Evolutionary conservation across 208 protist species (phyloP), one percentile per base, ranked within the genome.

Genomic region (Herpetomonas samuelpessoai): DNA sequence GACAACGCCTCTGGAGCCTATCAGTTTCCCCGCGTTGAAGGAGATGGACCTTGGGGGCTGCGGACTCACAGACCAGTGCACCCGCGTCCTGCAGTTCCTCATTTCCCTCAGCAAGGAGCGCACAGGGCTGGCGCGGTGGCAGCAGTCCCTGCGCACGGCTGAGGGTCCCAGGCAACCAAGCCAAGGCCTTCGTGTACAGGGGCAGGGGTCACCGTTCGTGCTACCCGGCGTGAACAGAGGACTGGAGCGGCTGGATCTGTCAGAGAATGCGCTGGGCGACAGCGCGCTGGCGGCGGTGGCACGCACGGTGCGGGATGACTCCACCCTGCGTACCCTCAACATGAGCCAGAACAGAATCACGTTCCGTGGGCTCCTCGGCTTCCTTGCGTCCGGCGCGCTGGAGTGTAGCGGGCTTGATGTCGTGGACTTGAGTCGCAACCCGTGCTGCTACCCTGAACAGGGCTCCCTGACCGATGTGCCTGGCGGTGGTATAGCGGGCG

Each of bases 1-100:
- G 19, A 56, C 57, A 22, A 48, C 48, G 0, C 3, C 24, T 3
- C 26, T 25, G 1, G n/a, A 22, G 19, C 25, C 45, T 9, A 27
- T 21, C 27, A 28, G 30, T 18, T 84, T 82, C 69, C 56, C 57
- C 27, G 56, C 54, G 49, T 57, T 91, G 53, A 68, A 68, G 63
- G 84, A 88, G 57, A 75, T 65, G n/a, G 71, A 73, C 35, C 83
- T 91, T 45, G 65, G 69, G 2, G 66, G 81, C 47, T 91, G 84
- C 47, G 75, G 65, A 1, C 56, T 91, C 48, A 82, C 78, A 10
- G 84, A 91, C 61, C 44, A 25, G 2, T 75, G 68, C 60, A 60
- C 66, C 12, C 54, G 65, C 16, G 71, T 68, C 18, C 52, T 91
- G n/a, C 71, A 74, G 26, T 62, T 52, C 24, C 71, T 88, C 35